A percentile compares a stretch with the other conserved stretches of the same genome.
These are phyloP conservation scores for Exophiala sp. DNA, from an alignment of 2,329 filamentous ascomycete genomes.

Conservation along the genomic window DNA sequence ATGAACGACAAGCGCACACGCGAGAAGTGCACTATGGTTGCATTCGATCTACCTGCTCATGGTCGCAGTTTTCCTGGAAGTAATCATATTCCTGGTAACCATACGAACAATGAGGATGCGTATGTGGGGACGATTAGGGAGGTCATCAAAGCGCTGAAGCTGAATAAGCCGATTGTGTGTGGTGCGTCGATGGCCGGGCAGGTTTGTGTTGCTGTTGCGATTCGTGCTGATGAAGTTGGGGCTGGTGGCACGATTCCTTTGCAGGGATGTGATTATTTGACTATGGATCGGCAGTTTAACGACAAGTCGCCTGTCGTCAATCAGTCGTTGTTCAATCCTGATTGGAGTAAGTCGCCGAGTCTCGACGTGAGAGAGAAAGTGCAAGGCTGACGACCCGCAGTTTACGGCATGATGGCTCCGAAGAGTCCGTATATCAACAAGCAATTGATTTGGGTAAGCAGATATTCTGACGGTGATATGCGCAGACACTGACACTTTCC, in stretches of 20 bases:
- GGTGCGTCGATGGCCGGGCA: constrained; percentile 52
- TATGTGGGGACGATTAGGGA: constrained; percentile 47
- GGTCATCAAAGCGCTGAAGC: constrained; percentile 42
- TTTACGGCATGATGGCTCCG: constrained; percentile 50
- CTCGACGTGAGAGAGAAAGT: background rate
- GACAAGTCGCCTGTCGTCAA: constrained; percentile 49
- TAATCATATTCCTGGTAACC: constrained; percentile 41
- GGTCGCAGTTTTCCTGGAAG: constrained; percentile 47
- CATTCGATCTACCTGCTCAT: constrained; percentile 50
- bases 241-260: constrained; percentile 47
- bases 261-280: constrained; percentile 35
- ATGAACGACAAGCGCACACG: constrained; percentile 49
- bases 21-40: constrained; percentile 48
- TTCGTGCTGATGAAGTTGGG: constrained; percentile 46
- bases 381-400: background rate
- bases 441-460: constrained; percentile 42
- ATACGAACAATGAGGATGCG: constrained; percentile 48
- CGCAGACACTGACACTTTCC: background rate
- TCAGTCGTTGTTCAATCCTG: constrained; percentile 47
- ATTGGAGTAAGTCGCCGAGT: constrained; percentile 35
- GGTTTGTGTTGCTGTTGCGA: constrained; percentile 47
- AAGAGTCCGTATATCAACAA: constrained; percentile 45
- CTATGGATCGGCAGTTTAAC: constrained; percentile 39
- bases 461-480: background rate
- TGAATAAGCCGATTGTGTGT: constrained; percentile 48